Conservation (phyloP, 768 basidiomycete species). For the Lactarius trivialis region DNA sequence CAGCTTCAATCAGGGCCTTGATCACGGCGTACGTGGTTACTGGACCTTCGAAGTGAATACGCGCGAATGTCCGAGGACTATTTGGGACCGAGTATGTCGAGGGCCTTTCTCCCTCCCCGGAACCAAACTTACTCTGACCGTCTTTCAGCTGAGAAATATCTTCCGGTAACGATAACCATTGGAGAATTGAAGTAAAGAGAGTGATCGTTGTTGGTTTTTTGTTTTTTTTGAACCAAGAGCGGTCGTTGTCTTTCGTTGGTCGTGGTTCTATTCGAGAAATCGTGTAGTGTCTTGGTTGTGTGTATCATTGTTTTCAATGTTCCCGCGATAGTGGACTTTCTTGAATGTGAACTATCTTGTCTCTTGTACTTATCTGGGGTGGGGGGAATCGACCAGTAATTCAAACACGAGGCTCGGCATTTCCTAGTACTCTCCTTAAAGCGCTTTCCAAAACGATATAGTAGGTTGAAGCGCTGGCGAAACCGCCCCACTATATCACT, state of each 20-base stretch:
- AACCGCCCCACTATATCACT: too few relatives aligned
- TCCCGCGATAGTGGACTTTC: background rate
- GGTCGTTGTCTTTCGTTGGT: background rate
- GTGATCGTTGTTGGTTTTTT: too few relatives aligned
- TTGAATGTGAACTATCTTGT: too few relatives aligned
- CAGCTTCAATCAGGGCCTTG: constrained; percentile 12
- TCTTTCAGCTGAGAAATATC: constrained; percentile 8
- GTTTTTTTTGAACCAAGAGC: too few relatives aligned
- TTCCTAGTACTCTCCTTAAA: too few relatives aligned
- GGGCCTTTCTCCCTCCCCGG: background rate
- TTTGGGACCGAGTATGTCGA: constrained; percentile 15
- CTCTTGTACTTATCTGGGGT: too few relatives aligned
- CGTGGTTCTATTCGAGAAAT: background rate
- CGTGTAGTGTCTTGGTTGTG: background rate
- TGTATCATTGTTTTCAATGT: background rate
- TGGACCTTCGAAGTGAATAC: constrained; percentile 15
- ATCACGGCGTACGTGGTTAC: constrained; percentile 10
- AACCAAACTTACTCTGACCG: background rate
- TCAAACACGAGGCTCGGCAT: too few relatives aligned
- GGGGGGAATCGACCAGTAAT: too few relatives aligned
- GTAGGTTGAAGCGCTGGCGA: too few relatives aligned
- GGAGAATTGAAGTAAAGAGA: background rate
- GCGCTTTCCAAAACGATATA: too few relatives aligned
- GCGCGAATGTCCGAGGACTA: constrained; percentile 14
- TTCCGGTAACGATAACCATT: background rate